A percentile compares a stretch with the other conserved stretches of the same genome.
These are phyloP conservation scores for Rehmannia glutinosa DNA, from an alignment of 257 asterid species.

Conservation along the genomic window DNA sequence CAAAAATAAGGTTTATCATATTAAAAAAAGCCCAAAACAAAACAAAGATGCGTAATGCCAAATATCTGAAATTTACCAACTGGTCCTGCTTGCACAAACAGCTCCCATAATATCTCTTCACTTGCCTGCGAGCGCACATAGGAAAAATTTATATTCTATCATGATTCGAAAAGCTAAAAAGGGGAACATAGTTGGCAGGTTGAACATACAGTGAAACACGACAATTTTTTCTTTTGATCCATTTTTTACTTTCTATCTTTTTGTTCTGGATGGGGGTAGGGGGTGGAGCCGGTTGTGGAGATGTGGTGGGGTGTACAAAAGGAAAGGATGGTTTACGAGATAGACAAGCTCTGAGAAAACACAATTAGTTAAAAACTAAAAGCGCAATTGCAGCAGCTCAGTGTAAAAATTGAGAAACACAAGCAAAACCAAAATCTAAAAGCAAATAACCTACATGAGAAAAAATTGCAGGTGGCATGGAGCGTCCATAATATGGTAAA, in stretches of 20 bases:
- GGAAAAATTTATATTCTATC: not conserved
- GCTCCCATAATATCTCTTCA: constrained; percentile 90
- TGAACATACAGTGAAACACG: not conserved
- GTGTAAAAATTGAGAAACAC: too few species aligned
- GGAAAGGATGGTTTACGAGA: too few species aligned
- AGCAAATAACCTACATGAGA: not conserved
- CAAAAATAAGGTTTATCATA: not conserved
- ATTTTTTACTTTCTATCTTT: not conserved
- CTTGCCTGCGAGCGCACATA: constrained; percentile 46
- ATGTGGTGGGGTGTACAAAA: too few species aligned
- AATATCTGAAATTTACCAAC: constrained; percentile 55
- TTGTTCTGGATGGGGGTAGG: too few species aligned
- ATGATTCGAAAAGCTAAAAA: not conserved
- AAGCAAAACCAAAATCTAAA: not conserved
- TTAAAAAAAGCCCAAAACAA: not conserved
- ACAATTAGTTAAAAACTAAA: too few species aligned
- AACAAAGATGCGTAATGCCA: not conserved
- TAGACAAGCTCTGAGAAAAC: too few species aligned
- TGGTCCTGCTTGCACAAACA: constrained; percentile 97
- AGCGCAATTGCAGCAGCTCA: too few species aligned
- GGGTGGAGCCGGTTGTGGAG: too few species aligned
- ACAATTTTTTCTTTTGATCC: not conserved
- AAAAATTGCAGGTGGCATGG: too few species aligned
- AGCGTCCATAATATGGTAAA: too few species aligned
- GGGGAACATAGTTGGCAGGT: not conserved